Base-by-base conservation (phyloP, 805 yeast species). In the Candida chauliodis region DNA sequence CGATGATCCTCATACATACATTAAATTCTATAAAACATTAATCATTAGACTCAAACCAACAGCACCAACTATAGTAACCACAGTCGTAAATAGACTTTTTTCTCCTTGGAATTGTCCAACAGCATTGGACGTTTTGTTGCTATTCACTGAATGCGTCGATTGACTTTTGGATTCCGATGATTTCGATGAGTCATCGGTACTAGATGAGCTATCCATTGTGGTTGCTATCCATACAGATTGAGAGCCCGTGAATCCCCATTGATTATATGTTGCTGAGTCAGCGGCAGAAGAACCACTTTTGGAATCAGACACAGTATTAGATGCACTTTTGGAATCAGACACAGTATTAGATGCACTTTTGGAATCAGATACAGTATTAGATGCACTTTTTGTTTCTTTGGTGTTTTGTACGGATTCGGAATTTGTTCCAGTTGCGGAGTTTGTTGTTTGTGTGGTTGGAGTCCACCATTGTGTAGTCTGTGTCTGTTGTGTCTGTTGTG, bases 191-290 rank as follows among this genome's bases (percentile, higher is more conserved):
- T 15, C 32, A 10, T 7, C 7, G 9, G 15, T 11, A 15, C 9
- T 14, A 5, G 18, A 18, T 13, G 20, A 17, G 10, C 30, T 36
- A 16, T 16, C 18, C 8, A 28, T 5, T 10, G 39, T 44, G 11
- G 51, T 30, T 2, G 51, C 56, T 15, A 42, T 46, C 73, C 73
- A 67, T 3, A 41, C 43, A 0, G 64, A 56, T 44, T 67, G 68
- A 1, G 58, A 45, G 1, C 73, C 73, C 4, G 67, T 61, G 46
- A 66, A 67, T 1, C 73, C 73, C 58, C 61, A 66, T 42, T 63
- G 64, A 50, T 67, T 67, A 63, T 46, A 19, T 41, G 59, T 25
- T 8, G 27, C 34, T 20, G 38, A 20, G 4, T n/a, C n/a, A n/a
- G n/a, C n/a, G n/a, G n/a, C n/a, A n/a, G n/a, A n/a, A 8, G 24